Conservation (phyloP, 148 eudicot species). For the Rhododendron williamsianum region DNA sequence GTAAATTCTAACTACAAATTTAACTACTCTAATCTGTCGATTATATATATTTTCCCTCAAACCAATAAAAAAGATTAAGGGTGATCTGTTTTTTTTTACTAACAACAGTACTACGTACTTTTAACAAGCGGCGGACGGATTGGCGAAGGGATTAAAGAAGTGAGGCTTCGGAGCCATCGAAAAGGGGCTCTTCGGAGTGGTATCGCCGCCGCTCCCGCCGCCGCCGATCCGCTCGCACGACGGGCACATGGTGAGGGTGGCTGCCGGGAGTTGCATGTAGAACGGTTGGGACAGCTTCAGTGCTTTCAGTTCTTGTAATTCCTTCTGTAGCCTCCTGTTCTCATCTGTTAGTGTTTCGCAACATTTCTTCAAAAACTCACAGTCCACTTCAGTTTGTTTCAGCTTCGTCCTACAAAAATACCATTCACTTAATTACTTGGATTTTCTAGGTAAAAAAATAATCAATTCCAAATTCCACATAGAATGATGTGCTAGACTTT, state of each 20-base stretch:
- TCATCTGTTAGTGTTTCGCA: conserved; percentile 73
- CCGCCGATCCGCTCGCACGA: conserved; percentile 62
- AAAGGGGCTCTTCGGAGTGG: conserved; percentile 24
- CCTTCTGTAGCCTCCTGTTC: conserved; percentile 66
- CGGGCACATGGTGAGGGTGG: conserved; percentile 78
- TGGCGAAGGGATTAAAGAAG: conserved; percentile 33
- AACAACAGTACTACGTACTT: background rate
- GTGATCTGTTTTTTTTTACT: background rate
- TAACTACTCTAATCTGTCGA: background rate
- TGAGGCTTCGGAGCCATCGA: conserved; percentile 37
- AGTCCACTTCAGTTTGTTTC: conserved; percentile 78
- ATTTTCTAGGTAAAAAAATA: background rate
- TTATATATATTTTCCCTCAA: conserved; percentile 18
- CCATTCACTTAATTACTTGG: background rate
- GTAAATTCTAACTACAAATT: conserved; percentile 4
- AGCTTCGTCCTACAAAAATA: conserved; percentile 42
- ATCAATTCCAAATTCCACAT: background rate
- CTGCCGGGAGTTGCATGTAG: conserved; percentile 65
- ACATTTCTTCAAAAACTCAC: conserved; percentile 72
- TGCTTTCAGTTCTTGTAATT: conserved; percentile 59
- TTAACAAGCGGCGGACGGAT: conserved; percentile 48
- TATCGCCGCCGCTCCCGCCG: background rate
- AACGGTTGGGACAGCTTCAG: conserved; percentile 45
- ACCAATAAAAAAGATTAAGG: conserved; percentile 18
- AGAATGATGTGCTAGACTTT: background rate